Conservation (phyloP, 140 eudicot species). For the Senecio squalidus region DNA sequence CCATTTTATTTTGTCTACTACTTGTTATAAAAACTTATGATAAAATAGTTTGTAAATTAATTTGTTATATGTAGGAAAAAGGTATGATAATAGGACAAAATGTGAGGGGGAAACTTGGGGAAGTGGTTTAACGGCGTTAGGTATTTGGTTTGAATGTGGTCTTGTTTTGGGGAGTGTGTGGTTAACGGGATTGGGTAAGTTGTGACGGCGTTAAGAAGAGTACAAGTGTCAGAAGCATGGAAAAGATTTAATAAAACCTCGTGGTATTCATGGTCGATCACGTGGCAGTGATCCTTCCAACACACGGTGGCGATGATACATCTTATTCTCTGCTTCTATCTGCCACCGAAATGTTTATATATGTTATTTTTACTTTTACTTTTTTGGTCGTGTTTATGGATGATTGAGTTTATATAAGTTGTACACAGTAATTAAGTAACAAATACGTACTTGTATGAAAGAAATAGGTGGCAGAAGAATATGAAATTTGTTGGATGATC, state of each 20-base stretch:
- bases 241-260: conserved; percentile 9
- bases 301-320: conserved; percentile 24
- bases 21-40: not conserved
- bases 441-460: too few species aligned
- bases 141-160: conserved; percentile 20
- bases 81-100: conserved; percentile 17
- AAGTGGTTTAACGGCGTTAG: conserved; percentile 26
- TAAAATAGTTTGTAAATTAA: too few species aligned
- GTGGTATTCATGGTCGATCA: conserved; percentile 27
- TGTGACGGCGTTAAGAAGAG: not conserved
- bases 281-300: conserved; percentile 24
- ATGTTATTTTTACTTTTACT: too few species aligned
- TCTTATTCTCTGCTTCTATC: conserved; percentile 18
- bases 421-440: too few species aligned
- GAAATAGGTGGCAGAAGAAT: too few species aligned
- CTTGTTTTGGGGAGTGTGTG: not conserved
- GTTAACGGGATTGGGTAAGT: not conserved
- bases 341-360: conserved; percentile 3
- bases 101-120: conserved; percentile 38
- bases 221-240: conserved; percentile 15
- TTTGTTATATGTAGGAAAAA: conserved; percentile 1
- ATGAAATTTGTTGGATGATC: too few species aligned
- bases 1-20: conserved; percentile 11
- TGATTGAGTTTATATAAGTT: not conserved
- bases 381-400: not conserved